These are phyloP conservation scores for Decorospora gaudefroyi DNA, from an alignment of 2,329 filamentous ascomycete species.

Conservation along the genomic window DNA sequence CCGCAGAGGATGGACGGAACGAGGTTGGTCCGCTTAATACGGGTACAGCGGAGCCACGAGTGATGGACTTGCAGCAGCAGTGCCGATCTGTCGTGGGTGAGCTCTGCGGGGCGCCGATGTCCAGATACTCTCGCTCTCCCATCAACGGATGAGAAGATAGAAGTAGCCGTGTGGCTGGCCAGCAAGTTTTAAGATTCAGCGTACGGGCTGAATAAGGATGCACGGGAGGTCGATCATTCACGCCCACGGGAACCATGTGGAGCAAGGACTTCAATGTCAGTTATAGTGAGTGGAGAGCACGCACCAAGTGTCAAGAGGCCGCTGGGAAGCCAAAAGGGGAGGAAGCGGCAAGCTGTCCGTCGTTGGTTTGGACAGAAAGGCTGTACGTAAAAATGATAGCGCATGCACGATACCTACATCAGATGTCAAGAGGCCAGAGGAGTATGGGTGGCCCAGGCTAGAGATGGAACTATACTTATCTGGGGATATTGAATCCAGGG, in stretches of 20 bases:
- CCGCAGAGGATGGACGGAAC: conserved; percentile 24
- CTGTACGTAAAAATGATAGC: conserved; percentile 38
- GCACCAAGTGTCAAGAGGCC: conserved; percentile 41
- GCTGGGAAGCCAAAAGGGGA: conserved; percentile 30
- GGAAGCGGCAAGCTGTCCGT: conserved; percentile 30
- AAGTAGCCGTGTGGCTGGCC: conserved; percentile 18
- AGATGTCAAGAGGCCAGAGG: conserved; percentile 24
- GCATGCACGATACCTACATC: conserved; percentile 27
- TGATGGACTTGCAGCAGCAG: conserved; percentile 35
- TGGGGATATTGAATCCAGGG: conserved; percentile 24
- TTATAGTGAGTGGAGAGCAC: conserved; percentile 39
- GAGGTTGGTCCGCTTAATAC: conserved; percentile 26
- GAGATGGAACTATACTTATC: conserved; percentile 27
- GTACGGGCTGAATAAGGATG: conserved; percentile 17
- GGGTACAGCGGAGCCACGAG: conserved; percentile 34
- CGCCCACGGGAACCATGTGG: conserved; percentile 35
- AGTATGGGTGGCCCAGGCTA: conserved; percentile 34
- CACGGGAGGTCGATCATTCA: conserved; percentile 22
- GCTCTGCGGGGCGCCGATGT: conserved; percentile 18
- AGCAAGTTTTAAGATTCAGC: conserved; percentile 20
- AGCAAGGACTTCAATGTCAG: conserved; percentile 32
- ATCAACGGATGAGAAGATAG: conserved; percentile 7
- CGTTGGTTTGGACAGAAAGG: conserved; percentile 33
- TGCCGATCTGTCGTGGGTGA: conserved; percentile 35
- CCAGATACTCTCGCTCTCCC: conserved; percentile 12